Evolutionary conservation across 345 rosid genomes (phyloP), one percentile per base, ranked within the genome.

Genomic region (Salix viminalis): DNA sequence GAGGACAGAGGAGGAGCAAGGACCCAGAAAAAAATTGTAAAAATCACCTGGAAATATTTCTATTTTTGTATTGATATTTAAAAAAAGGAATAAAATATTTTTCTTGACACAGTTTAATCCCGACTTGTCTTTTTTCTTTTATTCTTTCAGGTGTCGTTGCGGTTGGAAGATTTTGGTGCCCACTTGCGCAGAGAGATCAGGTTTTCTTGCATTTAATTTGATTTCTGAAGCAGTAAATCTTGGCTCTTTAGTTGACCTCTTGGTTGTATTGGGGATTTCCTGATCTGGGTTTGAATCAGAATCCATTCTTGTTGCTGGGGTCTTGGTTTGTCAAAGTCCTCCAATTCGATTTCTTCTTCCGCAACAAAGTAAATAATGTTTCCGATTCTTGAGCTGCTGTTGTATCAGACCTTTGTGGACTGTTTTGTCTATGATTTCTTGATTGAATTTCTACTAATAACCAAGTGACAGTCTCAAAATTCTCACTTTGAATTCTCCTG

Each of bases 271-370:
- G 74, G 71, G 68, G 34, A 16, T 82, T 32, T 80, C 77, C 81
- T 83, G 82, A 75, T 48, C 75, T 77, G 85, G 80, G 84, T 72
- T 75, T 73, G 56, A 67, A 82, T 86, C 80, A 79, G 74, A 76
- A 76, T 79, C 74, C 77, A 41, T 60, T 74, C 30, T 81, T 66
- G 65, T 76, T 82, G 44, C 70, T 75, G 75, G 77, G 85, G 70
- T 69, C 78, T 75, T 46, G 48, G 48, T 36, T 72, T 15, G 41
- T 75, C 60, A 12, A 30, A 37, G 56, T 21, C 48, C 14, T 28
- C 34, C 62, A n/a, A 24, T 79, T 62, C 64, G 7, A 10, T 69
- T 9, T 50, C 70, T 64, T 60, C 24, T 39, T 15, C 36, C 30
- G 48, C 39, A 54, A 37, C 50, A 15, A 70, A 5, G 15, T 16